Evolutionary conservation across 139 green algal species (phyloP).

Genomic region (Microglena sp.): DNA sequence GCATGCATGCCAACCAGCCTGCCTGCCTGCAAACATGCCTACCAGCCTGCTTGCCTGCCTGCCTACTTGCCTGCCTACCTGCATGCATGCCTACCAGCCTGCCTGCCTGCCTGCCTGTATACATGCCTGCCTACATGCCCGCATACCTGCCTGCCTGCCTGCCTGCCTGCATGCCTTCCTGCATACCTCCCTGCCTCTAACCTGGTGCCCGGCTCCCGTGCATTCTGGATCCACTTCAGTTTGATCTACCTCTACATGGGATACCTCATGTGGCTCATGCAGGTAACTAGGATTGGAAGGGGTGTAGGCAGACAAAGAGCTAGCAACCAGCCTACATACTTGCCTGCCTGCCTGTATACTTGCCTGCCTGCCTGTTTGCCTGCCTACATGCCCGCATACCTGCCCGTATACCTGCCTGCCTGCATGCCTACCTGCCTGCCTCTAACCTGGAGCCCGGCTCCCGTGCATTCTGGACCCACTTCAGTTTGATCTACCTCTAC

Average conservation of each 20-base stretch:
- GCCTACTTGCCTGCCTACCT: conserved; percentile 13
- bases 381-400: conserved; percentile 7
- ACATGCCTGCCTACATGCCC: conserved; percentile 2
- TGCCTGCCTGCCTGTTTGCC: too few species aligned
- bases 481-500: neutral
- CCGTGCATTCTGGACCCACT: neutral
- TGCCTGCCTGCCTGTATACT: neutral
- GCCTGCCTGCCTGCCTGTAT: neutral
- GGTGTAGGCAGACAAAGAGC: too few species aligned
- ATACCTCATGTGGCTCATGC: too few species aligned
- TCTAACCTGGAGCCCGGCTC: neutral
- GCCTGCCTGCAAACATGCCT: too few species aligned
- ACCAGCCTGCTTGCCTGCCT: conserved; percentile 10
- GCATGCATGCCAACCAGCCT: too few species aligned
- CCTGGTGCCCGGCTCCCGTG: too few species aligned
- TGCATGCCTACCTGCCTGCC: conserved; percentile 8
- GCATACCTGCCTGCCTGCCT: conserved; percentile 7
- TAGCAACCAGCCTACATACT: too few species aligned
- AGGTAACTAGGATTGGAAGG: too few species aligned
- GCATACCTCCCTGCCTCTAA: conserved; percentile 5
- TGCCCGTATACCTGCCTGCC: conserved; percentile 9
- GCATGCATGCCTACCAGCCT: too few species aligned
- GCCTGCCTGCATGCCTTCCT: conserved; percentile 3
- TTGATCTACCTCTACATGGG: too few species aligned
- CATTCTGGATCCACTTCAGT: too few species aligned